These are phyloP conservation scores for Elongisporangium prolatum DNA, from an alignment of 352 stramenopile species.

Conservation along the genomic window DNA sequence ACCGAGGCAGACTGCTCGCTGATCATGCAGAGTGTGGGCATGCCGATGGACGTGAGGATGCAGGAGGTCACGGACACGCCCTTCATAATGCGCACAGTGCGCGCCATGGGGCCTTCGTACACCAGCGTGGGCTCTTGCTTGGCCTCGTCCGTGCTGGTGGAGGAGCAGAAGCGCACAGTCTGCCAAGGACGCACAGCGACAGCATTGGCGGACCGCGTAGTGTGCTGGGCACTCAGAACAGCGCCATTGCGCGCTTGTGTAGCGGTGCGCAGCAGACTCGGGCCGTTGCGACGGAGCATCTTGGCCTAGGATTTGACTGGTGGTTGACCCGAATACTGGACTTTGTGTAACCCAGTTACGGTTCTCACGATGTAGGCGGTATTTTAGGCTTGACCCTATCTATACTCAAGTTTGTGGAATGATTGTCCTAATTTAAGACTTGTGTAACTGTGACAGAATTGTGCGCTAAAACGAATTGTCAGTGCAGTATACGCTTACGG, in stretches of 20 bases:
- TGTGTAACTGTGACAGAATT: neutral
- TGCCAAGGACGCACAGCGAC: neutral
- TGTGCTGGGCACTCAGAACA: neutral
- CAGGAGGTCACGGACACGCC: conserved; percentile 83
- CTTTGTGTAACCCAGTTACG: neutral
- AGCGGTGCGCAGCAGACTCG: neutral
- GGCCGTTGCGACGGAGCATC: neutral
- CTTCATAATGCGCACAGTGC: conserved; percentile 82
- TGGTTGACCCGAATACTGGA: neutral
- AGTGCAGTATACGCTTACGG: neutral
- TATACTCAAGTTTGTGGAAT: neutral
- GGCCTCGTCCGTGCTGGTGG: conserved; percentile 1
- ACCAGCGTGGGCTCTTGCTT: conserved; percentile 25
- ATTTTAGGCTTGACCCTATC: neutral
- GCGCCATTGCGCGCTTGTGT: neutral
- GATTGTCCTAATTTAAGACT: neutral
- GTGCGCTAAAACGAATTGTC: too few relatives aligned
- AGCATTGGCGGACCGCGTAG: neutral
- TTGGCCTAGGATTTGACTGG: neutral
- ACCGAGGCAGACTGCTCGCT: conserved; percentile 69
- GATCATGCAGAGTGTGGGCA: conserved; percentile 70
- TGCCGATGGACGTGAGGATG: conserved; percentile 72
- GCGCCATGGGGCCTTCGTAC: conserved; percentile 68
- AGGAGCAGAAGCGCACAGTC: neutral
- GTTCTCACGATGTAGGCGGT: too few relatives aligned